These are phyloP conservation scores for Metschnikowia bowlesiae DNA, from an alignment of 805 yeast species.

Conservation along the genomic window DNA sequence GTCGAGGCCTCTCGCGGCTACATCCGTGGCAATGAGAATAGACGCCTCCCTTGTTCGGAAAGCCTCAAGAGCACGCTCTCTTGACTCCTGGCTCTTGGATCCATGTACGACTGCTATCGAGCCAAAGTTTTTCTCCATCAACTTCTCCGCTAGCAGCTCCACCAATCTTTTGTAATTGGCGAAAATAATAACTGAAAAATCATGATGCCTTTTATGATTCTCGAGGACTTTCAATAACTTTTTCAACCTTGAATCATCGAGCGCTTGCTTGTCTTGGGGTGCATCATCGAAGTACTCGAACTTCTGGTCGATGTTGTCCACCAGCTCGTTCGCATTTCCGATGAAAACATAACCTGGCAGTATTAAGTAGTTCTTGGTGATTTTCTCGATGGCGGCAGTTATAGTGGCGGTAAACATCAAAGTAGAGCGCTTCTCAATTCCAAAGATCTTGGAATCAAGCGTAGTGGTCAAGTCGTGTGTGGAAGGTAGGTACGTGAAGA, in stretches of 20 bases:
- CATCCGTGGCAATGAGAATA: constrained; percentile 84
- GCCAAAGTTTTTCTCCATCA: constrained; percentile 37
- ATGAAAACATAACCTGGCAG: constrained; percentile 62
- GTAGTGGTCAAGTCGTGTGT: constrained; percentile 21
- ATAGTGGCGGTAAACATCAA: constrained; percentile 96
- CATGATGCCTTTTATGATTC: constrained; percentile 38
- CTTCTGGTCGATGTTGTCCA: constrained; percentile 64
- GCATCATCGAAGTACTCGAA: constrained; percentile 38
- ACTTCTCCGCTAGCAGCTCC: constrained; percentile 55
- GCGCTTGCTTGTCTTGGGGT: constrained; percentile 31
- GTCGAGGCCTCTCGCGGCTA: constrained; percentile 95
- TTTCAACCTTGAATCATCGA: constrained; percentile 36
- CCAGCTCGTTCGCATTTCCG: constrained; percentile 63
- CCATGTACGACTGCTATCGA: constrained; percentile 73
- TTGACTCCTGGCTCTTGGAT: constrained; percentile 74
- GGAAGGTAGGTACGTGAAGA: constrained; percentile 53
- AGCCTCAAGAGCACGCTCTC: constrained; percentile 70
- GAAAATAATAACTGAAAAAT: constrained; percentile 60
- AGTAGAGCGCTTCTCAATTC: constrained; percentile 47
- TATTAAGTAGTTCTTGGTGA: constrained; percentile 58
- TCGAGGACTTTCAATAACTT: constrained; percentile 37
- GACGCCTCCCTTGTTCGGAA: constrained; percentile 54
- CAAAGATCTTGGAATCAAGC: constrained; percentile 37
- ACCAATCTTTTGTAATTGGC: constrained; percentile 74
- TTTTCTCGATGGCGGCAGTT: constrained; percentile 64